Evolutionary conservation across 2,329 filamentous ascomycete genomes (phyloP).

Genomic region (Ophiostoma himal-ulmi): DNA sequence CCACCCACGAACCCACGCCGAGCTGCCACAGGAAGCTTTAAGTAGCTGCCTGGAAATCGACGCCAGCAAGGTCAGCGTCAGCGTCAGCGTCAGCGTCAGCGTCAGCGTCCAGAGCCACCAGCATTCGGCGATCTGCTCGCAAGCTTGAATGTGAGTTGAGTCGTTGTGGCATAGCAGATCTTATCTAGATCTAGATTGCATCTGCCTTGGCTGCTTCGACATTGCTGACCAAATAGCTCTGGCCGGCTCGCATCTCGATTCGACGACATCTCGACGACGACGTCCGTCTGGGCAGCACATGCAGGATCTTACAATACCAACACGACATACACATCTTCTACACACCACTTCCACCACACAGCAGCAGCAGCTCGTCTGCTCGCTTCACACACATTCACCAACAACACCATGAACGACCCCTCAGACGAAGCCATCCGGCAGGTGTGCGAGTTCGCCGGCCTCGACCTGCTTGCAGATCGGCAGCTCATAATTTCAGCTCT

Average conservation of each 20-base stretch:
- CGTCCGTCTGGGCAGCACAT: background rate
- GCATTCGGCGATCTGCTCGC: background rate
- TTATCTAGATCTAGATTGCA: background rate
- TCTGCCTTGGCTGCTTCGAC: background rate
- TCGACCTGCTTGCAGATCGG: conserved; percentile 36
- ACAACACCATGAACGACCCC: conserved; percentile 31
- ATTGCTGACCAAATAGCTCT: background rate
- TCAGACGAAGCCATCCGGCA: conserved; percentile 34
- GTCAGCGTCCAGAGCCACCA: too few species aligned
- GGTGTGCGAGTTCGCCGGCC: conserved; percentile 40
- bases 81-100: background rate
- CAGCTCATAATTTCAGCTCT: conserved; percentile 39
- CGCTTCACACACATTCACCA: background rate
- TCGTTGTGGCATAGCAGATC: background rate
- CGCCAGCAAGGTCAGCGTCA: conserved; percentile 2
- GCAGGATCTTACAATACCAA: background rate
- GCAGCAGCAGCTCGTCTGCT: background rate
- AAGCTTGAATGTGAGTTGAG: background rate
- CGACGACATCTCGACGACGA: conserved; percentile 18
- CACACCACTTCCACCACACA: background rate
- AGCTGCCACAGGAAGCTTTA: background rate
- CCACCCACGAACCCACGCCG: background rate
- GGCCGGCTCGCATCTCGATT: background rate
- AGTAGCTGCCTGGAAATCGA: conserved; percentile 7
- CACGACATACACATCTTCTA: background rate